phyloP scores from a whole-genome alignment of 345 rosid genomes.

The Eucalyptus paniculata region DNA sequence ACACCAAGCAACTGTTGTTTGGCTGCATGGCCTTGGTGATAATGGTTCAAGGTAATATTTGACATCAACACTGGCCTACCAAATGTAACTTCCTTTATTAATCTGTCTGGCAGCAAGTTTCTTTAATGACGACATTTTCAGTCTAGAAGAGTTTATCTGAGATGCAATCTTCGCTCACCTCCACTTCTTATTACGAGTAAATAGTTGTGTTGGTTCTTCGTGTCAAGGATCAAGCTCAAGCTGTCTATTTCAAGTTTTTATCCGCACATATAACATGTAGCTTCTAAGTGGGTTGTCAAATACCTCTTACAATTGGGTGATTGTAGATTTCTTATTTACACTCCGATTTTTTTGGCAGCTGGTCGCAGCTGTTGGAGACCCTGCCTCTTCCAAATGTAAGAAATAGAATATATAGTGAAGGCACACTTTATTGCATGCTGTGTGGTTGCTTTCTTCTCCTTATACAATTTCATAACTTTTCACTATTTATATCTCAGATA shows the following conservation, averaged over 20 bases:
- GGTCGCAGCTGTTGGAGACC: conserved; percentile 95
- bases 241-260: not conserved
- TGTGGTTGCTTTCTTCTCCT: not conserved
- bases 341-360: conserved; percentile 55
- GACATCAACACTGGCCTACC: not conserved
- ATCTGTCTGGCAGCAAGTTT: not conserved
- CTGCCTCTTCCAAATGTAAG: conserved; percentile 95
- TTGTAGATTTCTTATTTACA: not conserved
- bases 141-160: not conserved
- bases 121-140: not conserved
- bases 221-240: not conserved
- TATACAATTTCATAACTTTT: not conserved
- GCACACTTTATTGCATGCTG: not conserved
- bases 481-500: conserved; percentile 33
- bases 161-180: not conserved
- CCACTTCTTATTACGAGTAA: not conserved
- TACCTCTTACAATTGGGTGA: not conserved
- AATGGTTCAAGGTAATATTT: conserved; percentile 72
- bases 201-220: not conserved
- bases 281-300: not conserved
- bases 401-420: not conserved
- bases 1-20: conserved; percentile 92
- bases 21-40: conserved; percentile 98
- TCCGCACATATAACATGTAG: not conserved
- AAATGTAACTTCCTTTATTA: not conserved